Evolutionary conservation across 2,329 filamentous ascomycete species (phyloP).

Genomic region (Nemania serpens): DNA sequence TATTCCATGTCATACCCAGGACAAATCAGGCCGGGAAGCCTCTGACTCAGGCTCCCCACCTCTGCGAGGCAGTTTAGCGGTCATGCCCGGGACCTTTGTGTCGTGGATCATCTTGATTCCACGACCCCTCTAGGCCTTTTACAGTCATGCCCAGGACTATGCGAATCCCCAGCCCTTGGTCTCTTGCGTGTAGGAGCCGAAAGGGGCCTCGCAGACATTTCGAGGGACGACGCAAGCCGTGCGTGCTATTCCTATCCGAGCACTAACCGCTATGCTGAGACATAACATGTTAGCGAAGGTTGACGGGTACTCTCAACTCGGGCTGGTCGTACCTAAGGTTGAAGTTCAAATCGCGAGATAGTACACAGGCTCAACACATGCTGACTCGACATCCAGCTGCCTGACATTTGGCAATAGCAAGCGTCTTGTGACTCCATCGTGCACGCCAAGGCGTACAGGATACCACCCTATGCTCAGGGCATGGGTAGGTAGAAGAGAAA

Average conservation of each 20-base stretch:
- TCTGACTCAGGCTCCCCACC: constrained; percentile 32
- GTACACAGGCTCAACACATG: neutral
- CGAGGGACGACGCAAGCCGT: neutral
- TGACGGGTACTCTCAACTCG: neutral
- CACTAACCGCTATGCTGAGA: neutral
- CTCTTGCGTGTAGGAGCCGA: neutral
- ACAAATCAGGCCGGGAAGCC: constrained; percentile 26
- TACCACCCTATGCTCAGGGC: neutral
- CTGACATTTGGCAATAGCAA: neutral
- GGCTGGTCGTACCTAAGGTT: neutral
- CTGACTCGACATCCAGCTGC: neutral
- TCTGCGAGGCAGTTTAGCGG: constrained; percentile 23
- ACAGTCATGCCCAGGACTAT: constrained; percentile 49
- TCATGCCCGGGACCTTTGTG: constrained; percentile 30
- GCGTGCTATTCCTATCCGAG: neutral
- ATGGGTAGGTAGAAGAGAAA: neutral
- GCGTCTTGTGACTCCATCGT: neutral
- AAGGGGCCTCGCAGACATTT: neutral
- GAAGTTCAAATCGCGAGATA: neutral
- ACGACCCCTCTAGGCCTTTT: constrained; percentile 42
- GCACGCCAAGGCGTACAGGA: neutral
- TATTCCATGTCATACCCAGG: constrained; percentile 29
- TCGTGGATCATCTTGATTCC: constrained; percentile 11
- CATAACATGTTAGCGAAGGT: constrained; percentile 1
- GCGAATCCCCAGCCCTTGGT: neutral